Conservation (phyloP, 1,284 basidiomycete species). For the Wallemia hederae region DNA sequence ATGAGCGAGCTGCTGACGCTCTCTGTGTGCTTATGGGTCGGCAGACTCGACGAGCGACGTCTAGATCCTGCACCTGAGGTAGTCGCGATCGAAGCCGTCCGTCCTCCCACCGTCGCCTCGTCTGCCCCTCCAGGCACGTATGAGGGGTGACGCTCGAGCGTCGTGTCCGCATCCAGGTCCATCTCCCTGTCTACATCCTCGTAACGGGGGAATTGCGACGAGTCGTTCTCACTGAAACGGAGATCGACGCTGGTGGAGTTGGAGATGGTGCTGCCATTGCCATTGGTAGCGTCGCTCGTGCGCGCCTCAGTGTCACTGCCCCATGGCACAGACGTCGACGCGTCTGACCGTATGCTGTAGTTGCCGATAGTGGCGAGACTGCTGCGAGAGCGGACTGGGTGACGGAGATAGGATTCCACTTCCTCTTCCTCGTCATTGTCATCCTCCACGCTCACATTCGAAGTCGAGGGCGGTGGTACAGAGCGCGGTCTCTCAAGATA, state of each 20-base stretch:
- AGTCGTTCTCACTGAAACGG: background rate
- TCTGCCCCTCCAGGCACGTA: background rate
- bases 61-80: background rate
- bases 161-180: background rate
- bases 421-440: background rate
- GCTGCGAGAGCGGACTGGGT: background rate
- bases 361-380: background rate
- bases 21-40: background rate
- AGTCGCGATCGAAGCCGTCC: background rate
- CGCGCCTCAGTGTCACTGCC: background rate
- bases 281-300: background rate
- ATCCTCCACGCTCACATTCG: background rate
- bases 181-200: background rate
- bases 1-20: background rate
- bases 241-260: background rate
- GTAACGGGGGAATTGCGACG: background rate
- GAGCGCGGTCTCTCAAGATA: background rate
- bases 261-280: background rate
- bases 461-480: background rate
- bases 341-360: background rate
- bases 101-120: background rate
- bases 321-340: background rate
- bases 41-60: background rate
- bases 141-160: background rate
- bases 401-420: background rate